These are phyloP conservation scores for Streptanthus diversifolius DNA, from an alignment of 345 rosid species.

Conservation along the genomic window DNA sequence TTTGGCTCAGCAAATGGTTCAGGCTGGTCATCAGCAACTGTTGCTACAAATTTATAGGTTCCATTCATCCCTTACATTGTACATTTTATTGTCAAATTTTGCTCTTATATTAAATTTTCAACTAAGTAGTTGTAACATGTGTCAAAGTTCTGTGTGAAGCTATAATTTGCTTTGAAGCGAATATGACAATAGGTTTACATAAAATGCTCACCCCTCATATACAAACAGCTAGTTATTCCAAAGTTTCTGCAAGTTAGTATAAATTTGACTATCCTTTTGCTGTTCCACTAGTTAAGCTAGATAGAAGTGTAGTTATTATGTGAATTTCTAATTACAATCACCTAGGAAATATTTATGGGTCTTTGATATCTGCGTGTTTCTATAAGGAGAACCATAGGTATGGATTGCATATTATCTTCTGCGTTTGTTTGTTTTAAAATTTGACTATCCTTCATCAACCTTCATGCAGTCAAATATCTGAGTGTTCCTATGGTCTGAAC, in stretches of 20 bases:
- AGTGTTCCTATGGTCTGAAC: not conserved
- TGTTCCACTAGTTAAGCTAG: not conserved
- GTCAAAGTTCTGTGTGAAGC: not conserved
- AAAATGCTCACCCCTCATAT: not conserved
- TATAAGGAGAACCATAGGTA: no score
- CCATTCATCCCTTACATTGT: not conserved
- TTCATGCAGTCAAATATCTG: no score
- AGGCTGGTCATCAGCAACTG: conserved; percentile 82
- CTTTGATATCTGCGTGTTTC: no score
- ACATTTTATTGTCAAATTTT: not conserved
- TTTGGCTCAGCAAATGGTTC: conserved; percentile 88
- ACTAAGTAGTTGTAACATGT: not conserved
- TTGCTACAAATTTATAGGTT: conserved; percentile 71
- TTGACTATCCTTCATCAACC: no score
- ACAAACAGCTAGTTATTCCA: not conserved
- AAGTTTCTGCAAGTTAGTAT: not conserved
- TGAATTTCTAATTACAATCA: not conserved
- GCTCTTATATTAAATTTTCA: not conserved
- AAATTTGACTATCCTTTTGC: not conserved
- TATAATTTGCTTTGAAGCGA: not conserved
- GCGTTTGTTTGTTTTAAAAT: no score
- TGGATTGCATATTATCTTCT: no score
- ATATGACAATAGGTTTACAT: not conserved
- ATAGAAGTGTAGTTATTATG: not conserved
- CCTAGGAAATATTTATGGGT: not conserved